Evolutionary conservation across 1,284 basidiomycete species (phyloP).

Genomic region (Coniophora puteana): DNA sequence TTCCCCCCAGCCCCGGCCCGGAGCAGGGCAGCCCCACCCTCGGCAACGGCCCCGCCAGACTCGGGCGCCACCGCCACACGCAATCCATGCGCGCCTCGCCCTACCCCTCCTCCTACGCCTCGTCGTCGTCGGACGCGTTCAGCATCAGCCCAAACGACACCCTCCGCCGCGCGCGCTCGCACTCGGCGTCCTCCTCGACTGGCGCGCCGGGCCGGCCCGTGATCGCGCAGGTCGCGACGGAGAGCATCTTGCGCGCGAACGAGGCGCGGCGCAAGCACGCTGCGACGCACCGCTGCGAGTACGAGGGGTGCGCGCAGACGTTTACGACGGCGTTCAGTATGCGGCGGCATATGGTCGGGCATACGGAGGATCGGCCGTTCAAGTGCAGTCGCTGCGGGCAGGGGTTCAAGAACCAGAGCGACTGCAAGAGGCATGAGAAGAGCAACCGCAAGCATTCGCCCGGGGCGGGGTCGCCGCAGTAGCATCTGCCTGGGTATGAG

Average conservation of each 20-base stretch:
- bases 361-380: conserved; percentile 25
- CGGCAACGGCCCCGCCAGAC: no score
- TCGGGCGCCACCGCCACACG: no score
- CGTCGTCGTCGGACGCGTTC: conserved; percentile 2
- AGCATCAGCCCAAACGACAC: conserved; percentile 1
- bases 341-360: conserved; percentile 27
- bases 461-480: no score
- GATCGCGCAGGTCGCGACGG: conserved; percentile 20
- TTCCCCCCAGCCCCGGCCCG: conserved; percentile 25
- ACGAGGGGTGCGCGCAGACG: conserved; percentile 19
- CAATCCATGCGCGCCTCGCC: no score
- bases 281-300: conserved; percentile 20
- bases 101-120: background rate
- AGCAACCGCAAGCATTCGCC: conserved; percentile 16
- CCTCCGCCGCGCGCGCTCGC: conserved; percentile 7
- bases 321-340: conserved; percentile 30
- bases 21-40: no score
- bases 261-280: conserved; percentile 26
- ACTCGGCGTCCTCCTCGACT: conserved; percentile 12
- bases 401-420: conserved; percentile 28
- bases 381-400: conserved; percentile 22
- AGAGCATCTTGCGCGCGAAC: conserved; percentile 30
- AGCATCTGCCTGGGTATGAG: no score
- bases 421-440: conserved; percentile 30
- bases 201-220: no score